These are phyloP conservation scores for Cutaneotrichosporon cavernicola DNA, from an alignment of 1,284 basidiomycete species.

Conservation along the genomic window DNA sequence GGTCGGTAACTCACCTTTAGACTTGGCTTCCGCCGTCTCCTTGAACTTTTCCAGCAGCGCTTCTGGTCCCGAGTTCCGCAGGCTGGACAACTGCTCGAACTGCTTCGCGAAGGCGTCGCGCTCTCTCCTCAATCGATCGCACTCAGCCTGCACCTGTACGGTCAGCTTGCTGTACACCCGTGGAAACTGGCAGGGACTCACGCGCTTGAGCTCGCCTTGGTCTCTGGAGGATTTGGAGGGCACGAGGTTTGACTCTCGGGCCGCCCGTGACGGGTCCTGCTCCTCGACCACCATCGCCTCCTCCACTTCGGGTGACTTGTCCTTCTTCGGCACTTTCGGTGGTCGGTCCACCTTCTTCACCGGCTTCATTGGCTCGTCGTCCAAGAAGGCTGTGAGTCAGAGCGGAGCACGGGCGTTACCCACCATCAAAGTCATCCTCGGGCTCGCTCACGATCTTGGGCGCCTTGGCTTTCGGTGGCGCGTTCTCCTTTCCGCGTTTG, in stretches of 20 bases:
- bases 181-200: neutral
- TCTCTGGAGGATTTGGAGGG: neutral
- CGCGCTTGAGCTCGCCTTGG: neutral
- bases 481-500: slow-evolving; percentile 26
- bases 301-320: slow-evolving; percentile 3
- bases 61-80: slow-evolving; percentile 37
- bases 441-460: slow-evolving; percentile 8
- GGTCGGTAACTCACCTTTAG: slow-evolving; percentile 31
- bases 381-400: slow-evolving; percentile 10
- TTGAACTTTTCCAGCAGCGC: slow-evolving; percentile 44
- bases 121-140: slow-evolving; percentile 36
- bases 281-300: neutral
- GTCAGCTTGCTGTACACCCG: slow-evolving; percentile 21
- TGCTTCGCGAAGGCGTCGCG: slow-evolving; percentile 46
- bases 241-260: neutral
- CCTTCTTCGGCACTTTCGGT: slow-evolving; percentile 3
- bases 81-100: slow-evolving; percentile 47
- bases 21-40: slow-evolving; percentile 35
- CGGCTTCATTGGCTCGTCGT: slow-evolving; percentile 8
- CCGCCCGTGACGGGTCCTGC: neutral
- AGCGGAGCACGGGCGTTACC: neutral
- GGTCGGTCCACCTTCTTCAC: slow-evolving; percentile 11
- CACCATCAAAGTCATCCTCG: slow-evolving; percentile 20
- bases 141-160: slow-evolving; percentile 27
- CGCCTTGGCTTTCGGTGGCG: slow-evolving; percentile 9